Evolutionary conservation across 2,329 filamentous ascomycete species (phyloP), one percentile per base, ranked within the genome.

Genomic region (Penicillium sp.): DNA sequence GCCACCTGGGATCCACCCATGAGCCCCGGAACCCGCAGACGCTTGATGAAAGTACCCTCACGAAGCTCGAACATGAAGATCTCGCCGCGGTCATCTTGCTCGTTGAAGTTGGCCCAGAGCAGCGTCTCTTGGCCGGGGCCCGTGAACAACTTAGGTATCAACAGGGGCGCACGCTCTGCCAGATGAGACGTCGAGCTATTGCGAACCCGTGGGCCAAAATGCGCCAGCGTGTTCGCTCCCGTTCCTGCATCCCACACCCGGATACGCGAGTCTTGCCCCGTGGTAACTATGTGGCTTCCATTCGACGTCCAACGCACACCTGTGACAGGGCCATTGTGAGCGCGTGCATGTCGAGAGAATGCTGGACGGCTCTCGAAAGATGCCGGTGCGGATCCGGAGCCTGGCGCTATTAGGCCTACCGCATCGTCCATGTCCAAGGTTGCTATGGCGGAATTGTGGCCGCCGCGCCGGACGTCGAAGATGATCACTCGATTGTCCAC

Each of bases 401-500:
- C 73, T 65, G 67, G 70, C 35, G 63, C 61, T 7, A 84, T 74
- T 4, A 93, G 74, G 1, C 92, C 93, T 3, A 90, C 80, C 2
- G 87, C 88, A 71, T 97, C 92, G 71, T 96, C 91, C 76, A 92
- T 87, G 71, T 97, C 91, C 1, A 98, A 82, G 42, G 90, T 83
- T 0, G 88, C 91, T 35, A 98, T 81, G 20, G 89, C 86, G 6
- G 88, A 88, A 20, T 89, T 89, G 56, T 75, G 73, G 8, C 76
- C 76, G 34, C 91, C 90, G 35, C 90, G 87, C 3, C 94, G 84
- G 28, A 97, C 85, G 73, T 98, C 94, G 88, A 94, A 98, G 38
- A 97, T 81, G 22, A 92, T 86, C 2, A 93, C 87, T 10, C 87
- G 89, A 20, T 93, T 93, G 71, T 98, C 93, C 0, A 88, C 86